Percentiles rank a stretch among this genome's conserved stretches.
Evolutionary conservation across 768 basidiomycete genomes (phyloP).

Genomic region (Pisolithus orientalis): DNA sequence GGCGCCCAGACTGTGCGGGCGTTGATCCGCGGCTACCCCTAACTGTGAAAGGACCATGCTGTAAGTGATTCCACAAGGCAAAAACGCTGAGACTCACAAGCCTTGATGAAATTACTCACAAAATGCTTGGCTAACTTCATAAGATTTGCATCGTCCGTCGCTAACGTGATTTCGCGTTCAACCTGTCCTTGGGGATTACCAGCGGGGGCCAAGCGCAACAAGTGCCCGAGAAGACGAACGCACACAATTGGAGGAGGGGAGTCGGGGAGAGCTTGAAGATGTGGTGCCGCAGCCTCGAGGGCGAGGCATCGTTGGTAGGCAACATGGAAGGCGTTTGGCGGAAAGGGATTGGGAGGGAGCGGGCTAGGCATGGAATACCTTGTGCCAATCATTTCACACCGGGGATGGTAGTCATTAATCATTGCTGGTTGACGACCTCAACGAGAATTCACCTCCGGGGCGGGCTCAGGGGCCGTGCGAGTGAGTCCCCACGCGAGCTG

Average conservation of each 20-base stretch:
- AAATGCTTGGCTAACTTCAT: background rate
- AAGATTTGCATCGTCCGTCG: background rate
- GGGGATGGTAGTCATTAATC: no score
- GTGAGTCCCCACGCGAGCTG: no score
- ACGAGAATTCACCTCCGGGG: no score
- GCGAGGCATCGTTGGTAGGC: no score
- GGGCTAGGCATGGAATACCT: no score
- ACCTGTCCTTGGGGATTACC: background rate
- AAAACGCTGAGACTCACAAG: background rate
- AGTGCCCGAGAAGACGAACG: background rate
- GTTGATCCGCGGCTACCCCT: constrained; percentile 12
- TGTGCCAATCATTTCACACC: no score
- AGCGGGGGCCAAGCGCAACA: background rate
- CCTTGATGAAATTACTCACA: background rate
- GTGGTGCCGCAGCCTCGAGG: no score
- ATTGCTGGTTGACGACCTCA: no score
- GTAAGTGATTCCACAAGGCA: background rate
- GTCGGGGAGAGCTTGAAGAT: background rate
- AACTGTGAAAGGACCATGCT: background rate
- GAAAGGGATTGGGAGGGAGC: no score
- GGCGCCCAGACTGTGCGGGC: constrained; percentile 12
- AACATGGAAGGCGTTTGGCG: no score
- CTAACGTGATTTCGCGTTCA: no score
- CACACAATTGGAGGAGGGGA: background rate
- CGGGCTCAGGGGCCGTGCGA: no score